phyloP scores from a whole-genome alignment of 345 rosid species.

The Isatis tinctoria region DNA sequence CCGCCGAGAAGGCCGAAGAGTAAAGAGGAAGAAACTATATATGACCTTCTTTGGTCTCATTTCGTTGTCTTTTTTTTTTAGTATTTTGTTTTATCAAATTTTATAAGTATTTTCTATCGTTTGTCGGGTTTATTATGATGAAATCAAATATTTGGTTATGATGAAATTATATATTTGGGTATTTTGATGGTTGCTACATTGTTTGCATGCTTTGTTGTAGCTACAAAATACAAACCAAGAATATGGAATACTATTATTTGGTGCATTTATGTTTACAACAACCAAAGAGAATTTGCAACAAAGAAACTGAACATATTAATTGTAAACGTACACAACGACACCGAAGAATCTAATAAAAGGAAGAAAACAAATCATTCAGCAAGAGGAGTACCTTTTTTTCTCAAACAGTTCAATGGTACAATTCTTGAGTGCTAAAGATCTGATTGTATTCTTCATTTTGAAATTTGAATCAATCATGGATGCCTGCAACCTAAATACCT shows the following conservation, averaged over 20 bases:
- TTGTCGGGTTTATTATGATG: slow-evolving; percentile 1
- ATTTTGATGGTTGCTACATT: background rate
- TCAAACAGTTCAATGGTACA: background rate
- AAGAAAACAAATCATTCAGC: background rate
- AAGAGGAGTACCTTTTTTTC: background rate
- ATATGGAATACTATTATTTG: background rate
- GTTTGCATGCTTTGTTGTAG: background rate
- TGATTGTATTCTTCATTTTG: background rate
- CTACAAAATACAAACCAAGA: background rate
- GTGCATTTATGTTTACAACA: background rate
- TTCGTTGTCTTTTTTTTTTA: background rate
- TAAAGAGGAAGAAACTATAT: slow-evolving; percentile 1
- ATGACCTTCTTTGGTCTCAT: slow-evolving; percentile 18
- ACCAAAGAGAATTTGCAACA: background rate
- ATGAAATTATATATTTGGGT: slow-evolving; percentile 12
- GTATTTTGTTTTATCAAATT: background rate
- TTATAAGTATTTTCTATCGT: background rate
- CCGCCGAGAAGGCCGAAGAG: slow-evolving; percentile 15
- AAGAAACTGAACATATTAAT: too few relatives aligned
- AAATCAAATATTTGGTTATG: background rate
- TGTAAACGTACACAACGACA: background rate
- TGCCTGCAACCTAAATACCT: background rate
- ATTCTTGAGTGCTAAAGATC: background rate
- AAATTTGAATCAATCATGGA: background rate
- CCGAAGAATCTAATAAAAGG: too few relatives aligned